Percentiles rank a stretch among this genome's conserved stretches.
These are phyloP conservation scores for Cerrena zonata DNA, from an alignment of 1,284 basidiomycete genomes.

Conservation along the genomic window DNA sequence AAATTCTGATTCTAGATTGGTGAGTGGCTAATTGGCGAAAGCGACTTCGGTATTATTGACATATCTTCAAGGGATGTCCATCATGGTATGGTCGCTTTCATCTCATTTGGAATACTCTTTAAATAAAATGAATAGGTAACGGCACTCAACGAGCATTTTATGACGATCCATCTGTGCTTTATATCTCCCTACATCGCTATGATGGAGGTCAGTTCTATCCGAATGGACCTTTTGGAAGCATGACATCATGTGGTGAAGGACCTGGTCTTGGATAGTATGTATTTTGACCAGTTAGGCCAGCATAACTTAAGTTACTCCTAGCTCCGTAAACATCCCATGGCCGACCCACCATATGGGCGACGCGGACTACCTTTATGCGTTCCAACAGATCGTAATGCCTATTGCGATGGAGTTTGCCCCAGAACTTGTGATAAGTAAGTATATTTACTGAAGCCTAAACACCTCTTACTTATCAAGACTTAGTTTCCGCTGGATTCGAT, in stretches of 20 bases:
- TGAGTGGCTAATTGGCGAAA: too few relatives aligned
- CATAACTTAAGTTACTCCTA: slow-evolving; percentile 31
- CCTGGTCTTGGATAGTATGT: slow-evolving; percentile 70
- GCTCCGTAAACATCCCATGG: slow-evolving; percentile 96
- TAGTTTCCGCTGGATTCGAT: slow-evolving; percentile 97
- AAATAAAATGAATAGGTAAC: slow-evolving; percentile 53
- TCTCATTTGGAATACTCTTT: neutral
- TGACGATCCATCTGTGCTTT: slow-evolving; percentile 86
- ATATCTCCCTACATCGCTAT: slow-evolving; percentile 93
- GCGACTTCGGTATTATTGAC: slow-evolving; percentile 4
- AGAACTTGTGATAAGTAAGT: slow-evolving; percentile 89
- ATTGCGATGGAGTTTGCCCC: slow-evolving; percentile 95
- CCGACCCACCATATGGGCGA: slow-evolving; percentile 84
- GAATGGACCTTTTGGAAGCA: slow-evolving; percentile 80
- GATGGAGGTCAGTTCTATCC: slow-evolving; percentile 91
- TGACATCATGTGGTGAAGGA: slow-evolving; percentile 82
- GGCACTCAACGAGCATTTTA: slow-evolving; percentile 95
- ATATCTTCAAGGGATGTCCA: slow-evolving; percentile 80
- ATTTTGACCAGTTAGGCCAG: too few relatives aligned
- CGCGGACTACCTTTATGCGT: slow-evolving; percentile 94
- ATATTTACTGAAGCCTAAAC: neutral
- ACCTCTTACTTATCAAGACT: neutral
- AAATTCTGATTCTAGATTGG: slow-evolving; percentile 93
- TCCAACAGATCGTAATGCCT: slow-evolving; percentile 94
- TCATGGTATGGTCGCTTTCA: slow-evolving; percentile 62